Percentiles rank a stretch among this genome's conserved stretches.
Conservation (phyloP, 345 rosid genomes). For the Populus alba region DNA sequence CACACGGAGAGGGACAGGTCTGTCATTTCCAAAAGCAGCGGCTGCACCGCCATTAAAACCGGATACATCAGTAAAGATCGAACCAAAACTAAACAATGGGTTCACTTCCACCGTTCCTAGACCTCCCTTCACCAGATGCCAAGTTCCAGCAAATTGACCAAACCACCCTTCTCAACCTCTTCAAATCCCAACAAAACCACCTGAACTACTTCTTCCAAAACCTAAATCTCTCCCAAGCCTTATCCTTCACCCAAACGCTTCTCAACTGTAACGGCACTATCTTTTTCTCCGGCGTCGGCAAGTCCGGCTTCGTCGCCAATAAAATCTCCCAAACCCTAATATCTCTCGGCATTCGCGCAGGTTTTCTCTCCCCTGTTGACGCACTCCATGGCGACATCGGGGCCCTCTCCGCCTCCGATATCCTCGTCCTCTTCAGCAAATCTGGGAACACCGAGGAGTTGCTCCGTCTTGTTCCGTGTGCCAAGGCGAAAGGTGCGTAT, state of each 20-base stretch:
- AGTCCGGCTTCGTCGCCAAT: conserved; percentile 90
- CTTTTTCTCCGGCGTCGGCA: conserved; percentile 93
- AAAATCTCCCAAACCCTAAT: conserved; percentile 89
- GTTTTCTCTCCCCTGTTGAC: conserved; percentile 79
- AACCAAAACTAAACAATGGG: conserved; percentile 37
- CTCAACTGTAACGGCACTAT: conserved; percentile 58
- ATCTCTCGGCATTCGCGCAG: conserved; percentile 72
- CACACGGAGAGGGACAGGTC: not conserved
- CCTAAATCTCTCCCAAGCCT: conserved; percentile 70
- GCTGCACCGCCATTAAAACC: too few species aligned
- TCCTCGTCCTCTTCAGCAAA: conserved; percentile 76
- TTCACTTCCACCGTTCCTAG: conserved; percentile 32
- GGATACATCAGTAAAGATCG: not conserved
- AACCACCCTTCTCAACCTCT: conserved; percentile 61
- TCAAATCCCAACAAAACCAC: conserved; percentile 85
- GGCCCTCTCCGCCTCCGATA: conserved; percentile 46
- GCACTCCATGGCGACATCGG: conserved; percentile 98
- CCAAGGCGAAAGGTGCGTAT: conserved; percentile 62
- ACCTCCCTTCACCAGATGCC: conserved; percentile 19
- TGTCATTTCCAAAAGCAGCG: not conserved
- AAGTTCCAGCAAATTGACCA: conserved; percentile 36
- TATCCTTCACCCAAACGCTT: conserved; percentile 67
- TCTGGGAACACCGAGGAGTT: conserved; percentile 91
- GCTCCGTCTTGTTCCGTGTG: conserved; percentile 86
- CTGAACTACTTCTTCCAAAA: conserved; percentile 87